Conservation (phyloP, 495 filamentous ascomycete species). For the Trichoderma parareesei region DNA sequence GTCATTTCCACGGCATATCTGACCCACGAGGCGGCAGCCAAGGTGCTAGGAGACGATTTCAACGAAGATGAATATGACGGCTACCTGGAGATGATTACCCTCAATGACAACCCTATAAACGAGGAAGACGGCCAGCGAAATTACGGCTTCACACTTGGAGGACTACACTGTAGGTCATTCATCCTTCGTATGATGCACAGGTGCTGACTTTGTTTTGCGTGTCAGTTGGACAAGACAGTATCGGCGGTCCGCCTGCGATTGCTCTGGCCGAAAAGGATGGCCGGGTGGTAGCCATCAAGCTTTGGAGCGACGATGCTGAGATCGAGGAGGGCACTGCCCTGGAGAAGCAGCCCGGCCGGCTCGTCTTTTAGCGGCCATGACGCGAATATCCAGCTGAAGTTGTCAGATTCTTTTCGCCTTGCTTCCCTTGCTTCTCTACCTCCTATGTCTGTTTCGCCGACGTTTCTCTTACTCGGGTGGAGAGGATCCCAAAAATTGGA, state of each 20-base stretch:
- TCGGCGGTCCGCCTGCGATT: not conserved
- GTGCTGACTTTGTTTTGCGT: not conserved
- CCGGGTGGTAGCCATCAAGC: not conserved
- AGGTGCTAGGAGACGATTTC: not conserved
- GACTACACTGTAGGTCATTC: not conserved
- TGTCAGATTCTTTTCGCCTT: not conserved
- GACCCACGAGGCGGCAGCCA: not conserved
- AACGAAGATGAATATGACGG: not conserved
- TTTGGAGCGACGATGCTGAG: not conserved
- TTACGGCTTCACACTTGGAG: not conserved
- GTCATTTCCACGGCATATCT: constrained; percentile 4
- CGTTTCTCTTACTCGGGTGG: no score
- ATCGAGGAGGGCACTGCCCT: not conserved
- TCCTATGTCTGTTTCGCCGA: not conserved
- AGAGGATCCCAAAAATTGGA: not conserved
- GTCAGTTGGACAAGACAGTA: not conserved
- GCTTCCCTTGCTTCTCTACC: not conserved
- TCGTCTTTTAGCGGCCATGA: not conserved
- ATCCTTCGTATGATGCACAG: not conserved
- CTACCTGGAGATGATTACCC: not conserved
- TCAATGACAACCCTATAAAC: not conserved
- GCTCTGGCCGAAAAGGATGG: constrained; percentile 2
- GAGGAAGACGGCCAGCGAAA: not conserved
- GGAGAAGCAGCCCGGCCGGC: not conserved
- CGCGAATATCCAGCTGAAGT: not conserved